Base-by-base conservation (phyloP, 2,329 filamentous ascomycete genomes). In the Fusarium ambrosium region DNA sequence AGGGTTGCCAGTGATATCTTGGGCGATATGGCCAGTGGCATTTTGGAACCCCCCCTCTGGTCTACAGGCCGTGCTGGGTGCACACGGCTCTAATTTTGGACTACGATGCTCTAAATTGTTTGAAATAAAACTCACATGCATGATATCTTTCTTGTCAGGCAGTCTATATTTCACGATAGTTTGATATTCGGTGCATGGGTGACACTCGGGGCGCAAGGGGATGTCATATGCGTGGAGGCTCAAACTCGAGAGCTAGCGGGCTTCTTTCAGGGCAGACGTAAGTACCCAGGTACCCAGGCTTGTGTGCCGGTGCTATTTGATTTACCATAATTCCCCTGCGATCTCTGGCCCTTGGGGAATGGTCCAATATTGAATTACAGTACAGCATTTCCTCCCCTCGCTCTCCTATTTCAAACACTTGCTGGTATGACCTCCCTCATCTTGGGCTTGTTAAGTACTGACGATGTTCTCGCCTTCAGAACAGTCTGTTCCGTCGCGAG, bases 401-500 rank as follows among this genome's bases (percentile, higher is more conserved):
- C 6, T 34, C 27, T 55, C 51, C 18, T 55, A 55, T 55, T 55
- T 55, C 51, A 55, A 34, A 55, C 27, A 32, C 27, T 55, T 20
- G 11, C 18, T 32, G 10, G 51, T 55, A 55, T 55, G 27, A 7
- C 27, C 51, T 20, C 51, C 51, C 5, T 32, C 11, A 6, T 20
- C 27, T 34, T 10, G 9, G 16, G 13, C 48, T 29, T 53, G 6
- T 74, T 34, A 79, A 36, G 61, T 27, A 53, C 62, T 77, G n/a
- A 73, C 62, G 18, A 68, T 61, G 16, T 69, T 61, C 34, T 79
- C 77, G 9, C 77, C 77, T 48, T 79, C 76, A 56, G 77, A 69
- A 62, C 77, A 79, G 29, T 79, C 77, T 2, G 67, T 71, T 11
- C 67, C 71, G 24, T 79, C 73, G 22, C 64, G 71, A 45, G 78